phyloP scores from a whole-genome alignment of 257 asterid genomes.

The Solanum etuberosum region DNA sequence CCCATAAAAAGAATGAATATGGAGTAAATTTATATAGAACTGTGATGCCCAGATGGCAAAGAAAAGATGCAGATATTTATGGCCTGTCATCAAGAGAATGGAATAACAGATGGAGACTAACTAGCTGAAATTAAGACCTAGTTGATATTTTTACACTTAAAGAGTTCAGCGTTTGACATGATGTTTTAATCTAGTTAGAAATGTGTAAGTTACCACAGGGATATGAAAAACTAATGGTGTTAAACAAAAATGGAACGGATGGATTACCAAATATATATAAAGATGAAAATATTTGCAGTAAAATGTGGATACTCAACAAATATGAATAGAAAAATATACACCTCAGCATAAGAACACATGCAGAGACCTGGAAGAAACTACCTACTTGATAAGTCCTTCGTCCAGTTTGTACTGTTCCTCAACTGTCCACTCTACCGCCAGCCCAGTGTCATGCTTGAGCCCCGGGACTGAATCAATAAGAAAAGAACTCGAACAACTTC shows the following conservation, averaged over 20 bases:
- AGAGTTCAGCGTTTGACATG: neutral
- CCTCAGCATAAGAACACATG: neutral
- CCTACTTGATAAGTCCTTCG: conserved; percentile 86
- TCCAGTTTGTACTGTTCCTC: conserved; percentile 72
- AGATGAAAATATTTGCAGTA: neutral
- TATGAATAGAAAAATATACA: neutral
- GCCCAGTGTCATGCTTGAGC: conserved; percentile 66
- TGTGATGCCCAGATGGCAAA: neutral
- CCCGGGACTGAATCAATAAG: conserved; percentile 59
- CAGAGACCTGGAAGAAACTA: conserved; percentile 30
- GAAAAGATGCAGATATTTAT: neutral
- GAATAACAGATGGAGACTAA: neutral
- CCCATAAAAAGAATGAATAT: neutral
- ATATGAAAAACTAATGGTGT: neutral
- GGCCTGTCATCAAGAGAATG: neutral
- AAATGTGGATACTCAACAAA: neutral
- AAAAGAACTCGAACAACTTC: conserved; percentile 31
- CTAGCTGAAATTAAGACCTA: neutral
- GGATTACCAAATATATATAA: neutral
- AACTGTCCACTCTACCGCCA: conserved; percentile 77
- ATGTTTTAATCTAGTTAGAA: neutral
- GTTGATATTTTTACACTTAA: neutral
- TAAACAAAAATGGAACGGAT: neutral
- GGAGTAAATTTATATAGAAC: neutral
- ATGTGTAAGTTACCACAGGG: neutral